Evolutionary conservation across 768 basidiomycete species (phyloP).

Genomic region (Rhizopogon vesiculosus): DNA sequence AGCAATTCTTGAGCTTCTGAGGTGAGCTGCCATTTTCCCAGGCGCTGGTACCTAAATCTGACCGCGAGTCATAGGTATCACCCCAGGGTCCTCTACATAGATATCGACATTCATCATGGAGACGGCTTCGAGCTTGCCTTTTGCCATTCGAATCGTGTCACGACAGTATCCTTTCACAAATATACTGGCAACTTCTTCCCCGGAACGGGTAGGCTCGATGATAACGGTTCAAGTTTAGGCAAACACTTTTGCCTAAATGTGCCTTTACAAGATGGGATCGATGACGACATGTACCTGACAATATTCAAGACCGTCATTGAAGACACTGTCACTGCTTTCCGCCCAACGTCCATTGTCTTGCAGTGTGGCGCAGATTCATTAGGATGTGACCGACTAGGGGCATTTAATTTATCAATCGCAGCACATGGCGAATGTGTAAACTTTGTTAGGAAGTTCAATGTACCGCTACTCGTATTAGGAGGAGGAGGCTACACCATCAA

Average conservation of each 20-base stretch:
- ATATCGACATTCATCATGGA: conserved; percentile 99
- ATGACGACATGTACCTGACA: conserved; percentile 94
- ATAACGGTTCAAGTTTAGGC: conserved; percentile 82
- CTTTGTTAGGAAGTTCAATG: conserved; percentile 88
- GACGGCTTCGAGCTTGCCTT: conserved; percentile 98
- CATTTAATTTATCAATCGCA: conserved; percentile 96
- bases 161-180: conserved; percentile 99
- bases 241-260: conserved; percentile 97
- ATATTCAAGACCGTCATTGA: conserved; percentile 97
- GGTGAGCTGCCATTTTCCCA: conserved; percentile 38
- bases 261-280: conserved; percentile 91
- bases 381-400: conserved; percentile 91
- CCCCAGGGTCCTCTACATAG: conserved; percentile 93
- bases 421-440: conserved; percentile 98
- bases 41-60: background rate
- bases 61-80: conserved; percentile 57
- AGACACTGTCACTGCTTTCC: conserved; percentile 85
- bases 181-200: conserved; percentile 99
- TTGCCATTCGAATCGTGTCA: conserved; percentile 96
- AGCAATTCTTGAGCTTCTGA: conserved; percentile 86
- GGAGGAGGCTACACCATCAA: conserved; percentile 97
- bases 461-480: conserved; percentile 88
- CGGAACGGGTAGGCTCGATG: conserved; percentile 92
- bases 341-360: conserved; percentile 85
- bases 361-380: conserved; percentile 98